Evolutionary conservation across 306 rosid species (phyloP).

Genomic region (Gynostemma pentaphyllum): DNA sequence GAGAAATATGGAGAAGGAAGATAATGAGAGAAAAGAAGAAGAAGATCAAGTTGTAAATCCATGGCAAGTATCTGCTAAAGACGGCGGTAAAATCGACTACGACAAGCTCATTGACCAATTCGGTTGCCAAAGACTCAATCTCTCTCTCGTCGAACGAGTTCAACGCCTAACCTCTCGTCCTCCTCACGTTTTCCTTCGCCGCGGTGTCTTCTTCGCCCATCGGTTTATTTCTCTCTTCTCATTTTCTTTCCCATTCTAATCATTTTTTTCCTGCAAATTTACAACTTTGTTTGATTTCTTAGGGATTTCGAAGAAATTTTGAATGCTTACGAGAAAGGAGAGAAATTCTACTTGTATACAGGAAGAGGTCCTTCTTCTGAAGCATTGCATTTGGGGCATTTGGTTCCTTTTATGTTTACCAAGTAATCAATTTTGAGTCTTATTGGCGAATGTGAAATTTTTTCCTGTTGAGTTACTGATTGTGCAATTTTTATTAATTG

Average conservation of each 20-base stretch:
- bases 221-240: slow-evolving; percentile 21
- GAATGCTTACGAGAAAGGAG: slow-evolving; percentile 64
- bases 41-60: slow-evolving; percentile 64
- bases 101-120: slow-evolving; percentile 86
- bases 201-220: slow-evolving; percentile 89
- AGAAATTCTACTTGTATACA: slow-evolving; percentile 76
- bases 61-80: slow-evolving; percentile 74
- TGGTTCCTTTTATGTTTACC: slow-evolving; percentile 88
- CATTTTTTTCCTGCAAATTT: neutral
- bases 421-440: slow-evolving; percentile 21
- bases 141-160: slow-evolving; percentile 41
- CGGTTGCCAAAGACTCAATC: slow-evolving; percentile 73
- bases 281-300: slow-evolving; percentile 1
- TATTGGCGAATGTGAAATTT: neutral
- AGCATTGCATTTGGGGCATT: slow-evolving; percentile 86
- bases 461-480: neutral
- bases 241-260: neutral
- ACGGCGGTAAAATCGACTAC: slow-evolving; percentile 73
- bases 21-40: slow-evolving; percentile 8
- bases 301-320: slow-evolving; percentile 70
- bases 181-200: slow-evolving; percentile 82
- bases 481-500: slow-evolving; percentile 1
- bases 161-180: slow-evolving; percentile 57
- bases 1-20: slow-evolving; percentile 12
- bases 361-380: slow-evolving; percentile 96